Conservation (phyloP, 805 yeast genomes). For the Starmerella stellata region DNA sequence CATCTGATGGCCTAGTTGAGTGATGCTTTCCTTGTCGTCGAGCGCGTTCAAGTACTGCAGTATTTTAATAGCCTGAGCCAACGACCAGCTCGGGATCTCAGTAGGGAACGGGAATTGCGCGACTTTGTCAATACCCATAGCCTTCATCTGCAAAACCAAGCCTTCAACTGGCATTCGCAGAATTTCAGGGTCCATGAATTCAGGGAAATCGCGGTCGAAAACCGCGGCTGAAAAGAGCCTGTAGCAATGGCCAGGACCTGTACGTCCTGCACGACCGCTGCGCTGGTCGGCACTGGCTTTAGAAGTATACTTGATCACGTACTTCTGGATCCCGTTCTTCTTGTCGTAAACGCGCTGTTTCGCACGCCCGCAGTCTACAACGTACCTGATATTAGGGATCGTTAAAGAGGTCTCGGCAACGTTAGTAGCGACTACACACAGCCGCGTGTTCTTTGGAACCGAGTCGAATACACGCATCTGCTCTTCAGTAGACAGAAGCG, state of each 20-base stretch:
- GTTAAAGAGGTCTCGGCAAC: conserved; percentile 96
- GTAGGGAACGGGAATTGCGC: conserved; percentile 93
- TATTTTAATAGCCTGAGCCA: conserved; percentile 48
- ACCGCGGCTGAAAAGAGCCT: conserved; percentile 85
- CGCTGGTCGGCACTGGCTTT: conserved; percentile 94
- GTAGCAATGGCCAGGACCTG: conserved; percentile 97
- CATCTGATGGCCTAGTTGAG: conserved; percentile 72
- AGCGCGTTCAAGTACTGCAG: conserved; percentile 67
- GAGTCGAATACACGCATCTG: conserved; percentile 80
- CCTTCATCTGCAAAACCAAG: conserved; percentile 85
- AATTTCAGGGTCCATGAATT: conserved; percentile 78
- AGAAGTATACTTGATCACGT: conserved; percentile 77
- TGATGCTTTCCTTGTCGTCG: conserved; percentile 35
- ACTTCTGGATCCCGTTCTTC: conserved; percentile 79
- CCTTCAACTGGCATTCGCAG: conserved; percentile 91
- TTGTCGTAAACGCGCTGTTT: conserved; percentile 74
- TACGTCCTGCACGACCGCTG: conserved; percentile 94
- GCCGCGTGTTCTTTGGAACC: conserved; percentile 71
- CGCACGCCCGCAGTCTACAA: conserved; percentile 85
- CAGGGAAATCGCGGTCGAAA: conserved; percentile 65
- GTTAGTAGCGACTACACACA: conserved; percentile 89
- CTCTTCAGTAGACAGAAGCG: conserved; percentile 80
- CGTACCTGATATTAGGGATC: conserved; percentile 87
- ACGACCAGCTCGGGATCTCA: conserved; percentile 50
- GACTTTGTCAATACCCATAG: conserved; percentile 87